phyloP scores from a whole-genome alignment of 768 basidiomycete species.

The Gloeopeniophorella convolvens region DNA sequence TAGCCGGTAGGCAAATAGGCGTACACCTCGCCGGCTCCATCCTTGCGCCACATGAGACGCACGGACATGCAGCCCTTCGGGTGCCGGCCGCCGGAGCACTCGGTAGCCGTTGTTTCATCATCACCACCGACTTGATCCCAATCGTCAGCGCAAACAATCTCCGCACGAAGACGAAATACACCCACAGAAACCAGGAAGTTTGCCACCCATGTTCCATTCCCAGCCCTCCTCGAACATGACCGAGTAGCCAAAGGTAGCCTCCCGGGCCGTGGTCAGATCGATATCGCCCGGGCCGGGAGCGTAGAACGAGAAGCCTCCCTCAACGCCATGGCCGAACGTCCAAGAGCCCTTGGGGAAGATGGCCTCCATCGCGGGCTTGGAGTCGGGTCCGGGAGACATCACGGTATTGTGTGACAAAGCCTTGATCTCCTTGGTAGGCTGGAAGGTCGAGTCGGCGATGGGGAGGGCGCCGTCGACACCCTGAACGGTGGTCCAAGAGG shows the following conservation, averaged over 20 bases:
- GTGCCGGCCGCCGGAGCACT: constrained; percentile 62
- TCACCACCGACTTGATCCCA: constrained; percentile 47
- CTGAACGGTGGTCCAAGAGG: constrained; percentile 26
- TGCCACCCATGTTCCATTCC: constrained; percentile 62
- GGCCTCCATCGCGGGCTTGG: constrained; percentile 23
- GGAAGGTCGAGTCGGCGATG: constrained; percentile 25
- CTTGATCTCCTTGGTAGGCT: constrained; percentile 21
- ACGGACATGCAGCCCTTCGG: constrained; percentile 52
- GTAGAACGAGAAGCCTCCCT: constrained; percentile 68
- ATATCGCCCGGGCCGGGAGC: constrained; percentile 48
- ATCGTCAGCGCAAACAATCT: constrained; percentile 1
- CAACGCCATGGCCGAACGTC: constrained; percentile 39
- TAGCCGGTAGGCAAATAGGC: constrained; percentile 53
- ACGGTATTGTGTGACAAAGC: constrained; percentile 25
- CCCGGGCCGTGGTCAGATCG: constrained; percentile 54
- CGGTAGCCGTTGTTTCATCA: constrained; percentile 36
- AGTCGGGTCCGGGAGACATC: constrained; percentile 23
- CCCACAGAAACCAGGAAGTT: constrained; percentile 66
- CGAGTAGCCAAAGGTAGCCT: constrained; percentile 56
- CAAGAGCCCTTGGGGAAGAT: constrained; percentile 43
- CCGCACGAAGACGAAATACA: constrained; percentile 15
- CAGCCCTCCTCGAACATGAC: constrained; percentile 59
- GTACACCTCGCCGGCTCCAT: constrained; percentile 61
- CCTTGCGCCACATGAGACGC: constrained; percentile 62
- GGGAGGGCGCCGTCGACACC: constrained; percentile 22